A percentile compares a stretch with the other conserved stretches of the same genome.
Evolutionary conservation across 805 yeast genomes (phyloP).

Genomic region (Cyberlindnera bimundalis): DNA sequence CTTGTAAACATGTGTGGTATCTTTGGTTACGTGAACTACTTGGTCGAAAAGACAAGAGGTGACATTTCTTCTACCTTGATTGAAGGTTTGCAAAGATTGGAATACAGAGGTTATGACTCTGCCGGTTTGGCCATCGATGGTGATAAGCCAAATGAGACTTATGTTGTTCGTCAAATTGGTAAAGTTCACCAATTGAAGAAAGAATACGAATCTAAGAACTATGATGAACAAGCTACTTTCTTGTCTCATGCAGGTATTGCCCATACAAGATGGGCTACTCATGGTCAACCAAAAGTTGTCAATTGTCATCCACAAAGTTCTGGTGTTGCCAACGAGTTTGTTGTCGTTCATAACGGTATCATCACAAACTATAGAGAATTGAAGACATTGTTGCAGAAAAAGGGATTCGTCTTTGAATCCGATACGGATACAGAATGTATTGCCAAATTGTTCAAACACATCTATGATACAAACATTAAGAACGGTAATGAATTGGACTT

Average conservation of each 20-base stretch:
- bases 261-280: conserved; percentile 99
- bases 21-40: conserved; percentile 94
- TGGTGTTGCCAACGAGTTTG: conserved; percentile 77
- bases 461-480: conserved; percentile 70
- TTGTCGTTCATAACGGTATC: conserved; percentile 96
- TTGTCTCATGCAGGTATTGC: conserved; percentile 94
- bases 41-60: conserved; percentile 88
- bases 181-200: conserved; percentile 80
- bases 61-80: conserved; percentile 86
- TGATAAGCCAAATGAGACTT: conserved; percentile 65
- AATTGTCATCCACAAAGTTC: conserved; percentile 98
- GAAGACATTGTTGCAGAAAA: conserved; percentile 71
- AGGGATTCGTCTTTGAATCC: conserved; percentile 81
- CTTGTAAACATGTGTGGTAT: conserved; percentile 69
- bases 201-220: conserved; percentile 49
- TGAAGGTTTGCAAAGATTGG: conserved; percentile 84
- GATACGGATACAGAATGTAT: conserved; percentile 98
- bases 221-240: conserved; percentile 62
- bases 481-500: conserved; percentile 83
- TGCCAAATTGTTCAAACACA: conserved; percentile 90
- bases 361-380: conserved; percentile 93
- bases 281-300: conserved; percentile 80
- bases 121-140: conserved; percentile 97
- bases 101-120: conserved; percentile 97
- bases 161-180: conserved; percentile 82